These are phyloP conservation scores for Corymbia calophylla DNA, from an alignment of 441 rosid genomes.

Conservation along the genomic window DNA sequence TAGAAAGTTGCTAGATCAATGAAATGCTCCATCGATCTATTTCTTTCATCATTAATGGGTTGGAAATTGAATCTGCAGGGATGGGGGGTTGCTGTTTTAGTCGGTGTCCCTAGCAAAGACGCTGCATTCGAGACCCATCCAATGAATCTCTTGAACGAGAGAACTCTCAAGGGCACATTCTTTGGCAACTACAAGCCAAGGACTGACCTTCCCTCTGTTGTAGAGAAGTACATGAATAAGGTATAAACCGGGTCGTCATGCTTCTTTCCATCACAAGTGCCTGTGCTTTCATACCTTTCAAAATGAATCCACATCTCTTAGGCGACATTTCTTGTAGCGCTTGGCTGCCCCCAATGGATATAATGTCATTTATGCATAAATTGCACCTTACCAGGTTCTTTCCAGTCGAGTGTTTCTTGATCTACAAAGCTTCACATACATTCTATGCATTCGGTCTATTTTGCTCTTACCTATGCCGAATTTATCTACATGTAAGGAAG, in stretches of 20 bases:
- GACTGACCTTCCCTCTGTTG: conserved; percentile 13
- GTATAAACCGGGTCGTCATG: neutral
- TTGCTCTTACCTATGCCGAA: neutral
- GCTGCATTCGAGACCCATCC: conserved; percentile 15
- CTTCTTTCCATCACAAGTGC: neutral
- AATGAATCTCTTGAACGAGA: conserved; percentile 4
- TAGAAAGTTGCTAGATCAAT: neutral
- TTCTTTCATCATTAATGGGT: neutral
- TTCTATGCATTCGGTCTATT: neutral
- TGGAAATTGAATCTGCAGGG: neutral
- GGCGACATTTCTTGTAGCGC: neutral
- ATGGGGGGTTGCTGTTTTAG: conserved; percentile 15
- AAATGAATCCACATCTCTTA: neutral
- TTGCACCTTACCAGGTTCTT: neutral
- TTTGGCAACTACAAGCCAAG: conserved; percentile 16
- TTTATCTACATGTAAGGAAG: neutral
- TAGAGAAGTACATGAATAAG: conserved; percentile 13
- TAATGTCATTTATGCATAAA: neutral
- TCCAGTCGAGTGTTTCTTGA: neutral
- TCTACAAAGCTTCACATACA: neutral
- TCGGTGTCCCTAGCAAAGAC: conserved; percentile 9
- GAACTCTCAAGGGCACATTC: conserved; percentile 15
- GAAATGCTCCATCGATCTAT: neutral
- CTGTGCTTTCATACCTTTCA: neutral
- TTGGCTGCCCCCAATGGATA: neutral